Conservation (phyloP, 768 basidiomycete species). For the Pleurotus ostreatus region DNA sequence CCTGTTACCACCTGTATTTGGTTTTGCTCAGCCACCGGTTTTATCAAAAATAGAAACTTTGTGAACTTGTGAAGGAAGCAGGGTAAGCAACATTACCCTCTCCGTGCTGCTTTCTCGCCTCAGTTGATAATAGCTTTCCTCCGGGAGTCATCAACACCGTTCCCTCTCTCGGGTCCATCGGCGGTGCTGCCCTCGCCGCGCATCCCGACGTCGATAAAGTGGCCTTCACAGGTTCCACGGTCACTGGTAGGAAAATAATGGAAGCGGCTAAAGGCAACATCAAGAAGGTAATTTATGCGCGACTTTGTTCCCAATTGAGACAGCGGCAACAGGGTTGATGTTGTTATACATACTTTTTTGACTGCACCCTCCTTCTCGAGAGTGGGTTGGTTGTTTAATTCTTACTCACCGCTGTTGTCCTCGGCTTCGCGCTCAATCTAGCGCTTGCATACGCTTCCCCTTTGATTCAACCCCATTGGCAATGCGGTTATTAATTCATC, state of each 20-base stretch:
- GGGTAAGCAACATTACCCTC: constrained; percentile 46
- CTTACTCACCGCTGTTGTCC: not conserved
- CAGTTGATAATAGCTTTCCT: constrained; percentile 58
- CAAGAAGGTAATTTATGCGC: constrained; percentile 62
- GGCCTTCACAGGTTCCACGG: constrained; percentile 91
- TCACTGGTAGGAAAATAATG: constrained; percentile 87
- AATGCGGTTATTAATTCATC: constrained; percentile 6
- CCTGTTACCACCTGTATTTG: constrained; percentile 1
- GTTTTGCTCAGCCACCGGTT: constrained; percentile 10
- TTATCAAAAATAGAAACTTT: constrained; percentile 58
- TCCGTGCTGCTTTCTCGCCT: constrained; percentile 1
- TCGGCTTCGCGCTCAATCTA: not conserved
- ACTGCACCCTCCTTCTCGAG: not conserved
- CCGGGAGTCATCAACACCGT: constrained; percentile 89
- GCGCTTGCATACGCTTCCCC: not conserved
- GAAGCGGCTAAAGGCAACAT: constrained; percentile 90
- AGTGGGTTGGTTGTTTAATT: not conserved
- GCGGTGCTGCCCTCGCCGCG: constrained; percentile 79
- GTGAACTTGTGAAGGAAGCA: constrained; percentile 77
- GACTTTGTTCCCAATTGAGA: constrained; percentile 6
- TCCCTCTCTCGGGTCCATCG: constrained; percentile 75
- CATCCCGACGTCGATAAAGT: constrained; percentile 91
- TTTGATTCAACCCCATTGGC: not conserved
- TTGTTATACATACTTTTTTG: not conserved
- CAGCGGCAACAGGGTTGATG: not conserved